Base-by-base conservation (phyloP, 2,329 filamentous ascomycete species). In the Pseudogymnoascus sp. region DNA sequence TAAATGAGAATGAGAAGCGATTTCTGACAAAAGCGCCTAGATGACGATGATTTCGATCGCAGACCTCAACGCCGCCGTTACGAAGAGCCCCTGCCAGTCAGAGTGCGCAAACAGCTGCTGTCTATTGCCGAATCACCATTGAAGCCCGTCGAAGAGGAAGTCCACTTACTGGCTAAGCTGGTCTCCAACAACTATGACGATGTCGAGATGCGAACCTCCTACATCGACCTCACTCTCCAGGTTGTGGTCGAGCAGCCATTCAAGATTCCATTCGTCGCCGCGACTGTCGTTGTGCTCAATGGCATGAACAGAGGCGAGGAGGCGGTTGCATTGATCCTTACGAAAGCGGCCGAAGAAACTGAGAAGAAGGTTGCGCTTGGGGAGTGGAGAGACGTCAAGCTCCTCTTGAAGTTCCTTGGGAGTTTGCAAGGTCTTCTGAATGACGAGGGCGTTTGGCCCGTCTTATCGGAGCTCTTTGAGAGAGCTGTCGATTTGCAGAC, bases 221-320 rank as follows among this genome's bases (percentile, higher is more conserved):
- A 96, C 73, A 79, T 89, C 66, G 84, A 87, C 62, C 81, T 96
- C 31, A 79, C 86, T 6, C 77, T 92, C 63, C 89, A 93, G 74
- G 80, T 97, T 66, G 81, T 89, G 44, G 73, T 90, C 36, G 94
- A 99, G 76, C 94, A 99, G 76, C 94, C 94, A 1, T 87, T 99
- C 74, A 97, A 97, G 79, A 95, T 92, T n/a, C 93, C 94, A 0
- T 97, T 97, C 72, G 82, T 96, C 37, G 92, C 92, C 8, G 90
- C 89, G 17, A 86, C 93, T 11, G 82, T 95, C 44, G 81, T 96
- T 62, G 83, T 91, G 62, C 83, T 87, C 66, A 97, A 97, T 76
- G 83, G 84, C 26, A 77, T 89, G 68, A 91, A 90, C 71, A 60
- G 60, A 44, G 60, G 57, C 17, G 80, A 88, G 4, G 89, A 94